Conservation (phyloP, 768 basidiomycete genomes). For the Collybiopsis confluens region DNA sequence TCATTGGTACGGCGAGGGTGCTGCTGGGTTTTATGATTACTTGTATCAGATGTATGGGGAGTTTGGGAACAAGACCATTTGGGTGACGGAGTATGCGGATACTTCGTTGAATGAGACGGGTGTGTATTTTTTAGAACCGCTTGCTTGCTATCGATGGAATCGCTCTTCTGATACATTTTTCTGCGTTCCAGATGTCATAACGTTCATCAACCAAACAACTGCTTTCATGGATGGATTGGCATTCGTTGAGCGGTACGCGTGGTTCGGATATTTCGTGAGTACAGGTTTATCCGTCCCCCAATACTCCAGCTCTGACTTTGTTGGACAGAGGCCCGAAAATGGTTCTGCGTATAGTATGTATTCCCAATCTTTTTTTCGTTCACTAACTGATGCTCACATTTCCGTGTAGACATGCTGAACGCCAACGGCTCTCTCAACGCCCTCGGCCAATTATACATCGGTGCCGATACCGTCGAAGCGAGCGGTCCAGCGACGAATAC, state of each 20-base stretch:
- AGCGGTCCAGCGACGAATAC: constrained; percentile 12
- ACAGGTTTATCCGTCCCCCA: background rate
- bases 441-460: constrained; percentile 42
- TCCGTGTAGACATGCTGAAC: constrained; percentile 34
- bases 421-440: constrained; percentile 40
- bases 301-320: background rate
- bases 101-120: constrained; percentile 42
- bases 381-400: background rate
- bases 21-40: constrained; percentile 50
- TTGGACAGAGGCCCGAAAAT: constrained; percentile 33
- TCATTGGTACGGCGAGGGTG: constrained; percentile 55
- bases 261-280: constrained; percentile 54
- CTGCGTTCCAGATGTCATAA: constrained; percentile 33
- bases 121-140: constrained; percentile 12
- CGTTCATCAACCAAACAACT: constrained; percentile 57
- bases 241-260: constrained; percentile 61
- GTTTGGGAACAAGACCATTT: constrained; percentile 48
- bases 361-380: background rate
- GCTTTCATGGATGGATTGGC: constrained; percentile 49
- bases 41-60: constrained; percentile 47
- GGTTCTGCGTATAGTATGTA: constrained; percentile 39
- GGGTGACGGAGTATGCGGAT: constrained; percentile 65
- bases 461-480: constrained; percentile 33
- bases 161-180: background rate
- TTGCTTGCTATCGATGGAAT: no score